These are phyloP conservation scores for Gonapodya sp. DNA, from an alignment of 192 early-diverging fungal species.

Conservation along the genomic window DNA sequence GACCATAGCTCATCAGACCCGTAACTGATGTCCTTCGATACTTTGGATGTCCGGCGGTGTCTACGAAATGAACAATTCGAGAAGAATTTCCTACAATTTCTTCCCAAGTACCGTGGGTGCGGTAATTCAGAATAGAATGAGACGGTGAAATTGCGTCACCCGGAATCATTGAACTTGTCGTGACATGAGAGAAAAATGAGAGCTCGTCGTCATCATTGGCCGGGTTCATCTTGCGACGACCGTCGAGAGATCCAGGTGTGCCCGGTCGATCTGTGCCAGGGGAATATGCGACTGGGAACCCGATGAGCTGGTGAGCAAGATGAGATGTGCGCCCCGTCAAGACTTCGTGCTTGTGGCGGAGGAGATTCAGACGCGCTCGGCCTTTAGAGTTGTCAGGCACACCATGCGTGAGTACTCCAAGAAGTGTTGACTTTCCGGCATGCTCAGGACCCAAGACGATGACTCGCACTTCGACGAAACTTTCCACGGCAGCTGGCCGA, in stretches of 20 bases:
- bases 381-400: conserved; percentile 81
- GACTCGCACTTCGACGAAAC: background rate
- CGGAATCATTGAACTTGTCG: background rate
- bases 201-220: conserved; percentile 29
- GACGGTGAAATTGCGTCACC: background rate
- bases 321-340: conserved; percentile 83
- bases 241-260: background rate
- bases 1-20: conserved; percentile 72
- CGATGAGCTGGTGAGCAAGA: conserved; percentile 76
- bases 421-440: conserved; percentile 69
- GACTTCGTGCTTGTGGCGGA: conserved; percentile 83
- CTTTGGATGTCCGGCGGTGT: conserved; percentile 82
- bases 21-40: conserved; percentile 82
- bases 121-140: conserved; percentile 59
- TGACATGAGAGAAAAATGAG: background rate
- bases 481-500: background rate
- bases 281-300: conserved; percentile 16
- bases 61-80: conserved; percentile 75
- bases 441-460: background rate
- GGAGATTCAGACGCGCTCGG: conserved; percentile 67
- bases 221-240: conserved; percentile 20
- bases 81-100: conserved; percentile 63
- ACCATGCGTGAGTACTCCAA: conserved; percentile 71
- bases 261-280: background rate
- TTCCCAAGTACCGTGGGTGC: conserved; percentile 59